Evolutionary conservation across 495 filamentous ascomycete genomes (phyloP).

Genomic region (Neurospora sp.): DNA sequence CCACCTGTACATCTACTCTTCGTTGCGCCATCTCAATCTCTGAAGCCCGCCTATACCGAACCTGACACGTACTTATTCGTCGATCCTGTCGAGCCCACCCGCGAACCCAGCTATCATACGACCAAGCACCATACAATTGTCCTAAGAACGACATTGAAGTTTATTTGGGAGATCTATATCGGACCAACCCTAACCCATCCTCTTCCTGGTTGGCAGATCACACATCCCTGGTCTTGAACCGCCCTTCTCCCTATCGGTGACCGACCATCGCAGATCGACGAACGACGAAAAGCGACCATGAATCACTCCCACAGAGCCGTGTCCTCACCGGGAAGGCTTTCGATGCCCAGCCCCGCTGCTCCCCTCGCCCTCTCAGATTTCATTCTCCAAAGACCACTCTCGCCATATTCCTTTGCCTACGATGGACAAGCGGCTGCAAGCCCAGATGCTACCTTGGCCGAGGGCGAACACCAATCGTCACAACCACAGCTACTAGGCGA

Average conservation of each 20-base stretch:
- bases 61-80: background rate
- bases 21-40: background rate
- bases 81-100: background rate
- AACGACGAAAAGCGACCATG: slow-evolving; percentile 7
- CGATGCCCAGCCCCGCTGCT: slow-evolving; percentile 9
- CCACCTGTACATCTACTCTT: background rate
- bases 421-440: slow-evolving; percentile 3
- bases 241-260: background rate
- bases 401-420: slow-evolving; percentile 10
- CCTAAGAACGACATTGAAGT: background rate
- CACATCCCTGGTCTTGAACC: background rate
- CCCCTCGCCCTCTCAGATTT: slow-evolving; percentile 19
- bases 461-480: slow-evolving; percentile 1
- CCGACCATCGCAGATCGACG: background rate
- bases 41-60: background rate
- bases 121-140: background rate
- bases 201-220: background rate
- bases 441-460: slow-evolving; percentile 1
- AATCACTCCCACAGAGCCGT: slow-evolving; percentile 10
- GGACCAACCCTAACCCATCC: background rate
- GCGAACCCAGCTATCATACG: background rate
- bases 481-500: background rate
- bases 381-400: slow-evolving; percentile 11
- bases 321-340: slow-evolving; percentile 3
- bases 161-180: background rate